Conservation (phyloP, 1,139 yeast genomes). For the Hemisphaericaspora subhashii region DNA sequence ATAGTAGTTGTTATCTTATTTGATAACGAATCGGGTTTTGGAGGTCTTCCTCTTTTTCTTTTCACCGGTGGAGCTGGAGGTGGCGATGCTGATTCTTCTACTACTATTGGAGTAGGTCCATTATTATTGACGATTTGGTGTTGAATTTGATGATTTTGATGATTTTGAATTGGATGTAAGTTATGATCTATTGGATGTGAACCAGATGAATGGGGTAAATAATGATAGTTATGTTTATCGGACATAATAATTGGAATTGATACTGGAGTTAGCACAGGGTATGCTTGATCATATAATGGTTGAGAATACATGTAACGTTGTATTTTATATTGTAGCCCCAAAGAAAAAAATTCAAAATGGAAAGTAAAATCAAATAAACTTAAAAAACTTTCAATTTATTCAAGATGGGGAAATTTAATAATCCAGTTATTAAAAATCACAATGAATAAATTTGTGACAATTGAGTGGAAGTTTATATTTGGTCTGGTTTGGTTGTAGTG, state of each 20-base stretch:
- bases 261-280: constrained; percentile 1
- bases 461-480: too few species aligned
- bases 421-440: background rate
- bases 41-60: constrained; percentile 50
- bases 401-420: background rate
- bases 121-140: too few species aligned
- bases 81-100: background rate
- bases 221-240: background rate
- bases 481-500: too few species aligned
- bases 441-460: too few species aligned
- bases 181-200: background rate
- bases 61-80: constrained; percentile 26
- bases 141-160: background rate
- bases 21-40: constrained; percentile 43
- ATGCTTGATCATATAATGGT: constrained; percentile 4
- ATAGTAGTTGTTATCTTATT: constrained; percentile 43
- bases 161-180: too few species aligned
- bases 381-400: background rate
- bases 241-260: constrained; percentile 2
- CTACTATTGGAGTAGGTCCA: background rate
- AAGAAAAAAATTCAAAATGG: background rate
- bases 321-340: background rate
- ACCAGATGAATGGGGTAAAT: background rate
- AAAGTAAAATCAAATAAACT: background rate
- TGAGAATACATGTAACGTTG: background rate